Percentiles rank a stretch among this genome's conserved stretches.
Evolutionary conservation across 2,329 filamentous ascomycete genomes (phyloP).

Genomic region (Fusarium guadeloupense): DNA sequence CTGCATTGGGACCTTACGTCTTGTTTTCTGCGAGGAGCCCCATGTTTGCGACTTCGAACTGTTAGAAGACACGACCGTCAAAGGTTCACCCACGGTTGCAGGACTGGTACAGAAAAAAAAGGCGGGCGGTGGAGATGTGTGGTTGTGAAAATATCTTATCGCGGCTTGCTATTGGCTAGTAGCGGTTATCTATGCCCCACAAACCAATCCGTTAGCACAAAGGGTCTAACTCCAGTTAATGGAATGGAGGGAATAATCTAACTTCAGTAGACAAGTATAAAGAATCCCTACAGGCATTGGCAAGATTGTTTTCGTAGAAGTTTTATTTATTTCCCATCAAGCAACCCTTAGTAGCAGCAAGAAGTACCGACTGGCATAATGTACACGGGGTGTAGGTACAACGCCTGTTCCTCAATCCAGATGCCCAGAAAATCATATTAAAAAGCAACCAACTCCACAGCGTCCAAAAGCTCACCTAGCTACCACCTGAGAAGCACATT

Average conservation of each 20-base stretch:
- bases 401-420: constrained; percentile 9
- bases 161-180: constrained; percentile 38
- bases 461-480: constrained; percentile 2
- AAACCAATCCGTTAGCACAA: background rate
- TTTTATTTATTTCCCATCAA: constrained; percentile 5
- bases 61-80: constrained; percentile 11
- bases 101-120: constrained; percentile 43
- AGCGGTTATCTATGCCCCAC: background rate
- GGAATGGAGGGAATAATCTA: too few relatives aligned
- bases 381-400: constrained; percentile 32
- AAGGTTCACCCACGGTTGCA: constrained; percentile 23
- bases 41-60: constrained; percentile 41
- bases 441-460: constrained; percentile 32
- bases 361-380: constrained; percentile 33
- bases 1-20: constrained; percentile 39
- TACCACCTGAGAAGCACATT: background rate
- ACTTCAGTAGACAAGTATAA: too few relatives aligned
- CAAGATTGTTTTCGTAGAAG: background rate
- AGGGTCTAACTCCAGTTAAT: too few relatives aligned
- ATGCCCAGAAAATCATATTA: constrained; percentile 21
- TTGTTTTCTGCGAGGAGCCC: constrained; percentile 50
- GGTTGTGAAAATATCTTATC: constrained; percentile 43
- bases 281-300: too few relatives aligned
- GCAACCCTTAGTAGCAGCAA: constrained; percentile 8
- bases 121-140: constrained; percentile 42